Conservation (phyloP, 345 rosid species). For the Cardamine chenopodiifolia region DNA sequence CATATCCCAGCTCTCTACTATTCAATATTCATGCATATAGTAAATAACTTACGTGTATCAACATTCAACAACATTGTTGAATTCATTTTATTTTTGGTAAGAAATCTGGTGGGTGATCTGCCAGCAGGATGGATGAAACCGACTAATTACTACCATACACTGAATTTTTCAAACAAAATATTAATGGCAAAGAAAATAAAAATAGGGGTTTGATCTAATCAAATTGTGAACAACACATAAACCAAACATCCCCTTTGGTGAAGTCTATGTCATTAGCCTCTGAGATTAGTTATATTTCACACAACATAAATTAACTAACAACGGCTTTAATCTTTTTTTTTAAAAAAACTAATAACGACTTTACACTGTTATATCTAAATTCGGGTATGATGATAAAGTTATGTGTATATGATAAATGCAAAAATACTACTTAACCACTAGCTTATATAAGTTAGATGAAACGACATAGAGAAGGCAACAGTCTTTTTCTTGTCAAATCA, state of each 20-base stretch:
- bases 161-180: not conserved
- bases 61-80: constrained; percentile 24
- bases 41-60: constrained; percentile 15
- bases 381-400: constrained; percentile 1
- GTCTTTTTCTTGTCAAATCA: constrained; percentile 26
- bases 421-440: not conserved
- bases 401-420: not conserved
- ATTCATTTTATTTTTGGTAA: constrained; percentile 32
- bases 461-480: constrained; percentile 10
- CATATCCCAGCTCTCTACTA: not conserved
- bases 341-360: not conserved
- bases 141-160: not conserved
- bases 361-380: not conserved
- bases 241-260: constrained; percentile 26
- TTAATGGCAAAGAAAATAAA: constrained; percentile 16
- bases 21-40: constrained; percentile 17
- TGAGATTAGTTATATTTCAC: not conserved
- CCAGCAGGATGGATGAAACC: constrained; percentile 23
- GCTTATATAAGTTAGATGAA: not conserved
- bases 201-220: constrained; percentile 4
- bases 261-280: not conserved
- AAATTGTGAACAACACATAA: constrained; percentile 24
- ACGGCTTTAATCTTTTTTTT: too few species aligned
- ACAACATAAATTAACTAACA: not conserved
- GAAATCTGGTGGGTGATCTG: constrained; percentile 37